Evolutionary conservation across 768 basidiomycete species (phyloP).

Genomic region (Lactarius quietus): DNA sequence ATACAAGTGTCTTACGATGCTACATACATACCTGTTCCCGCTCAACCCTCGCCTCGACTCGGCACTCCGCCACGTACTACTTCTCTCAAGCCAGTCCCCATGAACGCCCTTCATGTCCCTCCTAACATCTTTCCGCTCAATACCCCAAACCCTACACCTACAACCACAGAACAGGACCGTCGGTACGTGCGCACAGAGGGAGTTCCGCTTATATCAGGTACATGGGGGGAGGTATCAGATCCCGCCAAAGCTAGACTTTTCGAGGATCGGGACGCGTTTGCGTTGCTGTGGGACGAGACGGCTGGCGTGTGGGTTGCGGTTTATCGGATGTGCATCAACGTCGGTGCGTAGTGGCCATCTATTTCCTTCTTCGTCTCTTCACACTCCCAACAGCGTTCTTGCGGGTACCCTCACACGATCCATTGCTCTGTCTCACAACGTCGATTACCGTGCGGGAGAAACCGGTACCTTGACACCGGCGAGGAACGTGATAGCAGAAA

Average conservation of each 20-base stretch:
- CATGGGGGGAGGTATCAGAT: constrained; percentile 68
- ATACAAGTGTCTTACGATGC: constrained; percentile 79
- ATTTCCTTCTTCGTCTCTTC: neutral
- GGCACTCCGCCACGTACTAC: constrained; percentile 46
- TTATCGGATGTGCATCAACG: constrained; percentile 70
- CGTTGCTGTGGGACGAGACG: constrained; percentile 60
- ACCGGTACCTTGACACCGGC: constrained; percentile 48
- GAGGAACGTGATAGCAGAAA: constrained; percentile 33
- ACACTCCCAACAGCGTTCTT: constrained; percentile 38
- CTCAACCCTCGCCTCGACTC: constrained; percentile 37
- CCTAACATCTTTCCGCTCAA: constrained; percentile 75
- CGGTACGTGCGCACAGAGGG: constrained; percentile 80
- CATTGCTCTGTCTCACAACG: constrained; percentile 78
- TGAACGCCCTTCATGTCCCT: constrained; percentile 19
- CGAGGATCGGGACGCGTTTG: constrained; percentile 48
- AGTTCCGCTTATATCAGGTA: constrained; percentile 60
- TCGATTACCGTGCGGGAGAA: constrained; percentile 88
- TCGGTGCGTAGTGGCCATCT: constrained; percentile 52
- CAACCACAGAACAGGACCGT: constrained; percentile 65
- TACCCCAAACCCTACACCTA: constrained; percentile 83
- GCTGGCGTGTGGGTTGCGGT: constrained; percentile 73
- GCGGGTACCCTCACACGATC: constrained; percentile 62
- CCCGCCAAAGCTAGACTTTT: constrained; percentile 28
- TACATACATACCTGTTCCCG: constrained; percentile 58
- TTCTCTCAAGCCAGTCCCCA: constrained; percentile 37